Percentiles rank a stretch among this genome's conserved stretches.
Evolutionary conservation across 805 yeast genomes (phyloP).

Genomic region (Pichia sporocuriosa): DNA sequence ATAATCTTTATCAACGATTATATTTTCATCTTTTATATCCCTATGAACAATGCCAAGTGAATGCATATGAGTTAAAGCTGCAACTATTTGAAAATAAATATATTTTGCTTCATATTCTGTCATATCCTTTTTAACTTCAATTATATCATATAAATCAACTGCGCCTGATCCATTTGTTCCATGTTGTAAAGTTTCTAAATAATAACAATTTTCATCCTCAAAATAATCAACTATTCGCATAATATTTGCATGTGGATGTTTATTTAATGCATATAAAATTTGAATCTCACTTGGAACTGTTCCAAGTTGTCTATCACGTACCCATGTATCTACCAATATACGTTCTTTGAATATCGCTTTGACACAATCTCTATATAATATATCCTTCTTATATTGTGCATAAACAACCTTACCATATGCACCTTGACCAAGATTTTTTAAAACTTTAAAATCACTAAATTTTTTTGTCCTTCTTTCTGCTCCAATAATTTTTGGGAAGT

Average conservation of each 20-base stretch:
- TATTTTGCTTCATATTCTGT: conserved; percentile 69
- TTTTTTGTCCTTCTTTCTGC: conserved; percentile 61
- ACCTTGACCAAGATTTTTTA: conserved; percentile 88
- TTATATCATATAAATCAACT: conserved; percentile 85
- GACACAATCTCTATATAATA: conserved; percentile 61
- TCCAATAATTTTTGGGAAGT: conserved; percentile 58
- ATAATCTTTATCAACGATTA: conserved; percentile 79
- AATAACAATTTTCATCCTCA: conserved; percentile 85
- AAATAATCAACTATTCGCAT: conserved; percentile 83
- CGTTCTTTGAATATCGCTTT: conserved; percentile 89
- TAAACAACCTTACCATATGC: conserved; percentile 93
- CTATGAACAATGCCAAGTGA: conserved; percentile 84
- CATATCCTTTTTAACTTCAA: conserved; percentile 80
- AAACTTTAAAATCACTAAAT: conserved; percentile 59
- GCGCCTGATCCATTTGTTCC: conserved; percentile 70
- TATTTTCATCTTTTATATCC: conserved; percentile 91
- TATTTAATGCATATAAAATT: conserved; percentile 74
- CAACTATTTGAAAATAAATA: conserved; percentile 71
- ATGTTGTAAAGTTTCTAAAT: conserved; percentile 86
- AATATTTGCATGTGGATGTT: conserved; percentile 80
- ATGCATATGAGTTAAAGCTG: conserved; percentile 78
- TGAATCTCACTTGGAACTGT: conserved; percentile 96
- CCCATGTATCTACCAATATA: conserved; percentile 96
- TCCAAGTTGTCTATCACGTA: conserved; percentile 82
- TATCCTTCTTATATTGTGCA: conserved; percentile 60